Evolutionary conservation across 768 basidiomycete genomes (phyloP).

Genomic region (Pleurotus sapidus): DNA sequence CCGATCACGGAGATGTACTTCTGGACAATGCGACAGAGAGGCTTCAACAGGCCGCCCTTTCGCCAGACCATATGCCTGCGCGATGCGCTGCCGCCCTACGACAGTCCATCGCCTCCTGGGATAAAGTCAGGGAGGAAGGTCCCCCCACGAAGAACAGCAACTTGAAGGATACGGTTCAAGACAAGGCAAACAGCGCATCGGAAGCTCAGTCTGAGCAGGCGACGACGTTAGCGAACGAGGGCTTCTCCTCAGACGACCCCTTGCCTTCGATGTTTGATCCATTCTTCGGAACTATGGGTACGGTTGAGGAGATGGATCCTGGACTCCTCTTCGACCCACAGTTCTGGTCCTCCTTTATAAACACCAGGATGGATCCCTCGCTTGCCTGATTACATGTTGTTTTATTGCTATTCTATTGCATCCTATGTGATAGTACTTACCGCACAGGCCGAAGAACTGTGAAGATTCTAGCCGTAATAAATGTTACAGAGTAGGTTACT

Average conservation of each 20-base stretch:
- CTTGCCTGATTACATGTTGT: too few relatives aligned
- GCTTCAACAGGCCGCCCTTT: conserved; percentile 28
- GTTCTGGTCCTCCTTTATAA: not conserved
- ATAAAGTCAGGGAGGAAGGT: not conserved
- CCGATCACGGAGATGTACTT: conserved; percentile 35
- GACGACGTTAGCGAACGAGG: not conserved
- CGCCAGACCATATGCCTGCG: conserved; percentile 36
- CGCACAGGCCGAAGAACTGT: too few relatives aligned
- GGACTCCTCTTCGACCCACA: conserved; percentile 1
- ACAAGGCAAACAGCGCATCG: not conserved
- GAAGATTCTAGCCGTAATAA: too few relatives aligned
- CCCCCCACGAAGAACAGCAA: not conserved
- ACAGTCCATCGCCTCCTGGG: not conserved
- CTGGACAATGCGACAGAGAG: conserved; percentile 31
- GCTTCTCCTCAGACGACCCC: not conserved
- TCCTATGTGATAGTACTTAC: too few relatives aligned
- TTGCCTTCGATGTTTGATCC: not conserved
- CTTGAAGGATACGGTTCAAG: not conserved
- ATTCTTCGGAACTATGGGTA: not conserved
- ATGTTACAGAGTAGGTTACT: too few relatives aligned
- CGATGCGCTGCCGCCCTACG: not conserved
- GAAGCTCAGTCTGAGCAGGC: too few relatives aligned
- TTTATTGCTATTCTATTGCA: too few relatives aligned
- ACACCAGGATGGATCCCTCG: not conserved
- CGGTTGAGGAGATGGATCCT: not conserved